These are phyloP conservation scores for Camellia granthamiana DNA, from an alignment of 148 eudicot species.

Conservation along the genomic window DNA sequence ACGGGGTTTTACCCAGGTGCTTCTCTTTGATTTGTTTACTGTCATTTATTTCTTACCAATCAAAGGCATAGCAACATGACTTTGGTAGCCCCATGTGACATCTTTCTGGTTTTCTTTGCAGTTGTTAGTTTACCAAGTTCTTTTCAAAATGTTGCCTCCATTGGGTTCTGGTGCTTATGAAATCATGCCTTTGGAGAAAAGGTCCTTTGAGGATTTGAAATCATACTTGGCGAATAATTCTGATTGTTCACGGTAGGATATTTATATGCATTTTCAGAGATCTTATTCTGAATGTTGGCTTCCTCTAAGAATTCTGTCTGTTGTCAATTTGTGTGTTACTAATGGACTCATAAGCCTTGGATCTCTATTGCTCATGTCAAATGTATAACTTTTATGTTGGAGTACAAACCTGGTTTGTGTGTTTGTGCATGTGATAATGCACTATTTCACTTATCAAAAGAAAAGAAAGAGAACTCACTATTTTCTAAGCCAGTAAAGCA, in stretches of 20 bases:
- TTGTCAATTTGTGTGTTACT: neutral
- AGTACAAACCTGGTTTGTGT: neutral
- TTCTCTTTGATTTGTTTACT: conserved; percentile 6
- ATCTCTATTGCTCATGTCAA: neutral
- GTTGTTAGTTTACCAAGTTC: conserved; percentile 81
- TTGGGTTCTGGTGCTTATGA: conserved; percentile 28
- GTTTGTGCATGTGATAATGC: neutral
- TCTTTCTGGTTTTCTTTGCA: conserved; percentile 33
- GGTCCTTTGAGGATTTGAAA: conserved; percentile 71
- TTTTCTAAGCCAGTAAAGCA: neutral
- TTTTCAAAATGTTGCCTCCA: conserved; percentile 57
- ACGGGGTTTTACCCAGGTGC: conserved; percentile 91
- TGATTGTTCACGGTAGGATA: conserved; percentile 70
- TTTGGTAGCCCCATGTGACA: conserved; percentile 1
- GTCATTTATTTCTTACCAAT: conserved; percentile 1
- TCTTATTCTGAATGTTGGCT: neutral
- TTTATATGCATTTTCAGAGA: conserved; percentile 1
- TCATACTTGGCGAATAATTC: conserved; percentile 67
- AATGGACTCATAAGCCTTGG: neutral
- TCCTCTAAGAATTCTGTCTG: neutral
- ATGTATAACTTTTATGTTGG: neutral
- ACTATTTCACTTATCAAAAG: neutral
- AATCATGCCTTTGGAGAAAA: conserved; percentile 59
- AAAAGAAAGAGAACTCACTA: too few relatives aligned
- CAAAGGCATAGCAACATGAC: neutral